phyloP scores from a whole-genome alignment of 78 protist genomes.

The Dictyostelium citrinum region DNA sequence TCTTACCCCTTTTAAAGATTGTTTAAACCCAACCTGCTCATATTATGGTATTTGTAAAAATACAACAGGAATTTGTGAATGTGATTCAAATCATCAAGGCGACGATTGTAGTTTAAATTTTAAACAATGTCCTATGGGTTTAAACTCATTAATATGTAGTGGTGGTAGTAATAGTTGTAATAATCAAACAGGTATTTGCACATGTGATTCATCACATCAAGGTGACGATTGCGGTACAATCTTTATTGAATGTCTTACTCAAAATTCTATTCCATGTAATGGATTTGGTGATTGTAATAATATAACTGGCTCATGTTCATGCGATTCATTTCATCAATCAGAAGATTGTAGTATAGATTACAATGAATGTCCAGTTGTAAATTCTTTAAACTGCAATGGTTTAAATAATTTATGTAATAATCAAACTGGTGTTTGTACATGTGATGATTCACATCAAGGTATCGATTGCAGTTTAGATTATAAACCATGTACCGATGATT shows the following conservation, averaged over 20 bases:
- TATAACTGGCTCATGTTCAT: not conserved
- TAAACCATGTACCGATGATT: not conserved
- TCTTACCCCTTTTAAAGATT: not conserved
- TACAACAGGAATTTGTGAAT: not conserved
- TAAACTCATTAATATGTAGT: no score
- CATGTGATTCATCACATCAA: not conserved
- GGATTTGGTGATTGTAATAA: not conserved
- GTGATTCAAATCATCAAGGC: not conserved
- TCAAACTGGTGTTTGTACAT: not conserved
- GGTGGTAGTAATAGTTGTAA: not conserved
- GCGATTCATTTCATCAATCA: not conserved
- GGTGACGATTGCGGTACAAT: not conserved
- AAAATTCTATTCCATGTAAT: not conserved
- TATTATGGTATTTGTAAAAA: not conserved
- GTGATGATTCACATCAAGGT: not conserved
- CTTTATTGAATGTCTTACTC: not conserved
- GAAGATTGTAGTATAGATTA: not conserved
- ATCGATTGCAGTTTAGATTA: not conserved
- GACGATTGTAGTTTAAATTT: not conserved
- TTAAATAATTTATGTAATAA: not conserved
- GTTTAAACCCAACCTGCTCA: not conserved
- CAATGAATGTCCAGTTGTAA: no score
- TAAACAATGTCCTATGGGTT: not conserved
- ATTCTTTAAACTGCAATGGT: not conserved
- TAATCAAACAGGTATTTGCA: not conserved